Conservation (phyloP, 2,329 filamentous ascomycete species). For the Coniochaeta sp. region DNA sequence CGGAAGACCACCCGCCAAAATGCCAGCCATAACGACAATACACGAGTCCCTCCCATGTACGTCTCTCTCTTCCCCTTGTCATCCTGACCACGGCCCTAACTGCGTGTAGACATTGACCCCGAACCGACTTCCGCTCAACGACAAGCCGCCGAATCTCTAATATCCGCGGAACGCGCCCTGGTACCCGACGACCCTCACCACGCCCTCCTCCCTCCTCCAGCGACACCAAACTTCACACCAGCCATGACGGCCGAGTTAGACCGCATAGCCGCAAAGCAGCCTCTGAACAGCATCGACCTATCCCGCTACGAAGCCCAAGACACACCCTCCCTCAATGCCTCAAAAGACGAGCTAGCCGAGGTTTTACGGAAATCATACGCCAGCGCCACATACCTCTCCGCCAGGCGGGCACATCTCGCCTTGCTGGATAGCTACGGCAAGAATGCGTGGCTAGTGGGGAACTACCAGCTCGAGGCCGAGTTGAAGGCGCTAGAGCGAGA, state of each 20-base stretch:
- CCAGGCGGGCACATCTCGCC: slow-evolving; percentile 49
- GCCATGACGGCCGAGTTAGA: slow-evolving; percentile 61
- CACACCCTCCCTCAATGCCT: slow-evolving; percentile 25
- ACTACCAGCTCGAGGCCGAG: slow-evolving; percentile 70
- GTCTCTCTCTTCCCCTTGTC: slow-evolving; percentile 17
- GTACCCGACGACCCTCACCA: slow-evolving; percentile 37
- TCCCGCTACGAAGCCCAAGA: slow-evolving; percentile 73
- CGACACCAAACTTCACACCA: slow-evolving; percentile 51
- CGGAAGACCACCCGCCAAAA: slow-evolving; percentile 23
- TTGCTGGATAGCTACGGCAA: slow-evolving; percentile 78
- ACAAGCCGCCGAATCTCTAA: slow-evolving; percentile 59
- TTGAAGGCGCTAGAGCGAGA: slow-evolving; percentile 65
- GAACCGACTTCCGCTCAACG: slow-evolving; percentile 58
- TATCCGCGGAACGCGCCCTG: slow-evolving; percentile 55
- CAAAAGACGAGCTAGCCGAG: slow-evolving; percentile 44
- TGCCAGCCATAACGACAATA: slow-evolving; percentile 61
- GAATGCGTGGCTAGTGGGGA: slow-evolving; percentile 86
- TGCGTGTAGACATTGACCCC: slow-evolving; percentile 65
- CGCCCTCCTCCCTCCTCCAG: slow-evolving; percentile 47
- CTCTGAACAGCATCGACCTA: slow-evolving; percentile 60
- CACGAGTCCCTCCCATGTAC: slow-evolving; percentile 78
- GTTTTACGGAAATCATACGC: slow-evolving; percentile 49
- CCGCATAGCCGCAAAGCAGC: slow-evolving; percentile 47
- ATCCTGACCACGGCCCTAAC: neutral
- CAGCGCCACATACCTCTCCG: slow-evolving; percentile 40